Evolutionary conservation across 495 filamentous ascomycete genomes (phyloP).

Genomic region (Aspergillus steynii): DNA sequence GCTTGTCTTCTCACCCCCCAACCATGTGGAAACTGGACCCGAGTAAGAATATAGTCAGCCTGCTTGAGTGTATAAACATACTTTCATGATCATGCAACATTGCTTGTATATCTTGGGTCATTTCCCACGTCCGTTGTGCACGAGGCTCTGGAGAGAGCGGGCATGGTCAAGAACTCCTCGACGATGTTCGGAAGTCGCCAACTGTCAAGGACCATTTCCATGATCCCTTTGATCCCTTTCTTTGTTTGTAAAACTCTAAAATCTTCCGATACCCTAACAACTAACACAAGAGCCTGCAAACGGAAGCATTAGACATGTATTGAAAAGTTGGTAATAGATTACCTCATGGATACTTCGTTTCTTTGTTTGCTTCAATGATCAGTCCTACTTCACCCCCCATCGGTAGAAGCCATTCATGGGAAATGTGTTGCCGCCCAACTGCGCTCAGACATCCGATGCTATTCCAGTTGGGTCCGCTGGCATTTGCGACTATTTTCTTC

Average conservation of each 20-base stretch:
- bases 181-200: constrained; percentile 6
- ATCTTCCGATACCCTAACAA: constrained; percentile 1
- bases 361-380: no score
- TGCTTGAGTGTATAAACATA: constrained; percentile 14
- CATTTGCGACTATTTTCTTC: no score
- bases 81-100: constrained; percentile 27
- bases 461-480: no score
- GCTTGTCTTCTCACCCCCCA: constrained; percentile 17
- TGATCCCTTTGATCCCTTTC: constrained; percentile 2
- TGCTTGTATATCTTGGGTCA: constrained; percentile 9
- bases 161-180: neutral
- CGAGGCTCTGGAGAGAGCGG: neutral
- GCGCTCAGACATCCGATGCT: no score
- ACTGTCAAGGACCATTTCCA: constrained; percentile 1
- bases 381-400: no score
- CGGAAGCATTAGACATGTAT: neutral
- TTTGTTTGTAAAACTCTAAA: constrained; percentile 6
- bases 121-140: constrained; percentile 2
- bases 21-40: constrained; percentile 12
- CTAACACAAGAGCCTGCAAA: constrained; percentile 3
- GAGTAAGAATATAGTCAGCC: constrained; percentile 10
- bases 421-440: no score
- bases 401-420: no score
- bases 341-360: constrained; percentile 17
- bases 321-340: neutral